Conservation (phyloP, 306 rosid genomes). For the Cicer chorassanicum region DNA sequence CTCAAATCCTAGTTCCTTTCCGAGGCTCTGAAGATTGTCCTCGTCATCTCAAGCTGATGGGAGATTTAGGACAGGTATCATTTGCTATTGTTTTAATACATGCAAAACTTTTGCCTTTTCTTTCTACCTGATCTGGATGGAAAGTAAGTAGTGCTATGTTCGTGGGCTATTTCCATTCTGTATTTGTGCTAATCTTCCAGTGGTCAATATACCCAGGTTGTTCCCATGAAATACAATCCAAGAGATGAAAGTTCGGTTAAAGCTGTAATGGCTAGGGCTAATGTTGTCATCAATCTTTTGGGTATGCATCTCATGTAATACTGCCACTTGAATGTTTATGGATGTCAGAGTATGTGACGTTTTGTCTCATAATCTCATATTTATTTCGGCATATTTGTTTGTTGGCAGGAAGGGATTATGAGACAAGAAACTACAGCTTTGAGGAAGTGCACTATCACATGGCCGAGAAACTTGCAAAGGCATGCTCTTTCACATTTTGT, state of each 20-base stretch:
- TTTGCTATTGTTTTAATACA: constrained; percentile 31
- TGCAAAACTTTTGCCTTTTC: background rate
- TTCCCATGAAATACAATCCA: constrained; percentile 96
- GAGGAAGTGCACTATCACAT: constrained; percentile 89
- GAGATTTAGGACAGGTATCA: constrained; percentile 97
- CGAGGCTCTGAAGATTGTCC: constrained; percentile 94
- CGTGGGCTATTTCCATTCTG: constrained; percentile 25
- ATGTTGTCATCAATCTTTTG: constrained; percentile 92
- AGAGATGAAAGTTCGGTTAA: constrained; percentile 93
- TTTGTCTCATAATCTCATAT: constrained; percentile 21
- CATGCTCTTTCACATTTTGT: constrained; percentile 39
- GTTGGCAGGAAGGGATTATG: constrained; percentile 91
- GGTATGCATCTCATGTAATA: constrained; percentile 57
- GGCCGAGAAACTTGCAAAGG: constrained; percentile 93
- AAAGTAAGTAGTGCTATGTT: constrained; percentile 25
- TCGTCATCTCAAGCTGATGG: constrained; percentile 97
- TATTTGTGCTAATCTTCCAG: constrained; percentile 42
- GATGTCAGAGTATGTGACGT: constrained; percentile 33
- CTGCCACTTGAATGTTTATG: constrained; percentile 31
- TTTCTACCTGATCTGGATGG: constrained; percentile 35
- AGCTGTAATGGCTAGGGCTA: constrained; percentile 98
- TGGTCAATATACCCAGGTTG: constrained; percentile 64
- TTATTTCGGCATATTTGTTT: constrained; percentile 43
- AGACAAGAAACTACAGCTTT: constrained; percentile 94
- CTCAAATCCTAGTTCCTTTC: constrained; percentile 93